Conservation (phyloP, 2,329 filamentous ascomycete genomes). For the Claviceps sp. region DNA sequence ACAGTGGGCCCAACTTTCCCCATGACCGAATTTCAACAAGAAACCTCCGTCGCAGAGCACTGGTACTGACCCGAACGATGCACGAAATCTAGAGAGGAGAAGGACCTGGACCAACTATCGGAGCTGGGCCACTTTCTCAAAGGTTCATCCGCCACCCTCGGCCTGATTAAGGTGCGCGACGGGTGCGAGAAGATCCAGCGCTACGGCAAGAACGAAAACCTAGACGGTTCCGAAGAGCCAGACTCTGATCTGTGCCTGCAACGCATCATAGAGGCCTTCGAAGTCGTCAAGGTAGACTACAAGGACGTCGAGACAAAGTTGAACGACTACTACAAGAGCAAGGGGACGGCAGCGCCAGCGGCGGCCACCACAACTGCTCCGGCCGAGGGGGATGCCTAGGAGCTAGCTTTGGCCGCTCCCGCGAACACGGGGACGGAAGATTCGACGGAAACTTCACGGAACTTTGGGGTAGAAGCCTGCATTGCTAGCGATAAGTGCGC, state of each 20-base stretch:
- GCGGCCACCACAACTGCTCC: background rate
- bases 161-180: slow-evolving; percentile 80
- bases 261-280: slow-evolving; percentile 57
- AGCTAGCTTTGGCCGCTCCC: slow-evolving; percentile 1
- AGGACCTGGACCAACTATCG: slow-evolving; percentile 63
- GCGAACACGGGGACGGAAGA: background rate
- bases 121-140: slow-evolving; percentile 91
- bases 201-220: slow-evolving; percentile 70
- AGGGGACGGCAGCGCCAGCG: slow-evolving; percentile 1
- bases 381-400: slow-evolving; percentile 10
- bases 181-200: slow-evolving; percentile 95
- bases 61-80: background rate
- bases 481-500: background rate
- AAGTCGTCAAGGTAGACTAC: slow-evolving; percentile 64
- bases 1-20: no score
- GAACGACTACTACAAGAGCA: slow-evolving; percentile 45
- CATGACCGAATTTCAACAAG: no score
- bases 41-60: background rate
- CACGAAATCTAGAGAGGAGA: slow-evolving; percentile 37
- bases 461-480: background rate
- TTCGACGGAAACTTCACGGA: background rate
- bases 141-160: slow-evolving; percentile 88
- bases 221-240: slow-evolving; percentile 54
- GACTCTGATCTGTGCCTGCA: slow-evolving; percentile 56
- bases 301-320: slow-evolving; percentile 57